Evolutionary conservation across 306 rosid genomes (phyloP).

Genomic region (Medicago lupulina): DNA sequence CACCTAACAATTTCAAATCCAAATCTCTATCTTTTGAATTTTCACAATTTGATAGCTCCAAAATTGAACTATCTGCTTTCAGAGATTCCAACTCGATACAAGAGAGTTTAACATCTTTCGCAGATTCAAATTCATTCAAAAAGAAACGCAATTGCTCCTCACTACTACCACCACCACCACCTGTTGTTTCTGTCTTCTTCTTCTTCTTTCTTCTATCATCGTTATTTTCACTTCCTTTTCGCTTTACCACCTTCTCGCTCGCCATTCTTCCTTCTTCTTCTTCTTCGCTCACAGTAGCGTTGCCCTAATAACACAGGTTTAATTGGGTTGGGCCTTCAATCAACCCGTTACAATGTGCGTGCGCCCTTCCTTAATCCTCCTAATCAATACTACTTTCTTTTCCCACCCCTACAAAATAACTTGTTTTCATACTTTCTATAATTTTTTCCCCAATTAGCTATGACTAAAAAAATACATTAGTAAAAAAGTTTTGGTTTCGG

Average conservation of each 20-base stretch:
- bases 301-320: too few relatives aligned
- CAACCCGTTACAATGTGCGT: too few relatives aligned
- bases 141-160: slow-evolving; percentile 57
- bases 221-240: not conserved
- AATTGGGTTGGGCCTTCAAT: too few relatives aligned
- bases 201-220: slow-evolving; percentile 5
- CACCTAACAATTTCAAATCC: slow-evolving; percentile 50
- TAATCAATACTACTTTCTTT: too few relatives aligned
- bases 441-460: too few relatives aligned
- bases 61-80: slow-evolving; percentile 52
- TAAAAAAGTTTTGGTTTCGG: too few relatives aligned
- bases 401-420: too few relatives aligned
- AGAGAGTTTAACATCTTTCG: slow-evolving; percentile 64
- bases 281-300: not conserved
- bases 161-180: too few relatives aligned
- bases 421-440: too few relatives aligned
- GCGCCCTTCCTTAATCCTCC: too few relatives aligned
- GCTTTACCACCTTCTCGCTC: slow-evolving; percentile 14
- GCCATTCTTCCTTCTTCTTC: slow-evolving; percentile 24
- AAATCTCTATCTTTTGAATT: slow-evolving; percentile 31
- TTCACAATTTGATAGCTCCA: slow-evolving; percentile 43
- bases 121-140: slow-evolving; percentile 62
- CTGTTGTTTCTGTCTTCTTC: not conserved
- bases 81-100: slow-evolving; percentile 76
- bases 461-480: too few relatives aligned